These are phyloP conservation scores for Suhomyces faveliae DNA, from an alignment of 805 yeast genomes.

Conservation along the genomic window DNA sequence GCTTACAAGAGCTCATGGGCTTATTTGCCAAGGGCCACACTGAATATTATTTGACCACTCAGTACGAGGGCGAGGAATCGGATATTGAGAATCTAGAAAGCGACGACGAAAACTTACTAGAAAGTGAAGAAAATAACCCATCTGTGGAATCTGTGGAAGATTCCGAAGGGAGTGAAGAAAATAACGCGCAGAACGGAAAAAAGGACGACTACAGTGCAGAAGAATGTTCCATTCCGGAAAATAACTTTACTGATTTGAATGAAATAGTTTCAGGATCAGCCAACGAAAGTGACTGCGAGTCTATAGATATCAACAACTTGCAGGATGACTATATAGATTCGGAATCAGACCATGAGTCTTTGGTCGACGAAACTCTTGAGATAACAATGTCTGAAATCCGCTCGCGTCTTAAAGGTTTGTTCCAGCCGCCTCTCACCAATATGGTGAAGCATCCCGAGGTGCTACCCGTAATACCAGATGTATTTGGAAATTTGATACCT, in stretches of 20 bases:
- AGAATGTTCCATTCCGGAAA: not conserved
- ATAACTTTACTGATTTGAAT: not conserved
- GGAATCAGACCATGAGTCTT: conserved; percentile 3
- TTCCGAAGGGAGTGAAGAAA: conserved; percentile 5
- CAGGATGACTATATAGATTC: conserved; percentile 51
- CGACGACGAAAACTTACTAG: too few species aligned
- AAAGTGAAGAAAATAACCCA: not conserved
- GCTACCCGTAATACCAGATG: conserved; percentile 42
- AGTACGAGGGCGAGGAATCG: conserved; percentile 36
- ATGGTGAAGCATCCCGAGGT: conserved; percentile 21
- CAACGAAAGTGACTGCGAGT: conserved; percentile 9
- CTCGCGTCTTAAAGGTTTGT: conserved; percentile 46
- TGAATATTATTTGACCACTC: conserved; percentile 64
- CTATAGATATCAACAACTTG: conserved; percentile 43
- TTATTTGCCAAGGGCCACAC: conserved; percentile 43
- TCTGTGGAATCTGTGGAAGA: too few species aligned
- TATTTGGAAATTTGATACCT: conserved; percentile 48
- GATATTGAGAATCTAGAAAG: too few species aligned
- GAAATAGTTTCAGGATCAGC: not conserved
- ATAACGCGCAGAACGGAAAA: not conserved
- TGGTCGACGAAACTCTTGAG: conserved; percentile 21
- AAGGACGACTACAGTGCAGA: not conserved
- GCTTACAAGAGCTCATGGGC: conserved; percentile 47
- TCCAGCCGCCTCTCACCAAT: conserved; percentile 62
- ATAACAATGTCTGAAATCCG: conserved; percentile 31